phyloP scores from a whole-genome alignment of 352 stramenopile genomes.

The Peronospora destructor region DNA sequence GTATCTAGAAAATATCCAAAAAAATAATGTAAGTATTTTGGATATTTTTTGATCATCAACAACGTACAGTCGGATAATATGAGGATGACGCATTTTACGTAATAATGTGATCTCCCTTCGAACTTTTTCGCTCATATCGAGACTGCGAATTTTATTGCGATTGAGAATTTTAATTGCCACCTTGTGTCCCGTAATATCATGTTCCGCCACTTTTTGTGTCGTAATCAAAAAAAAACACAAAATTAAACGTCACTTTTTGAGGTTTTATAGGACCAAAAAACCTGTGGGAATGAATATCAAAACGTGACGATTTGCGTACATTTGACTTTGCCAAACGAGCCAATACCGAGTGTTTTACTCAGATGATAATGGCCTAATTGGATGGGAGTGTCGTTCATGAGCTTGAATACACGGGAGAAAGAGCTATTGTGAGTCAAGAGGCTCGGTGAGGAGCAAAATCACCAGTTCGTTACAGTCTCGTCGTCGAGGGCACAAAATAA shows the following conservation, averaged over 20 bases:
- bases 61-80: conserved; percentile 98
- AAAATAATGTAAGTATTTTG: not conserved
- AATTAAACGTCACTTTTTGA: too few species aligned
- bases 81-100: conserved; percentile 96
- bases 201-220: conserved; percentile 86
- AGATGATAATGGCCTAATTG: conserved; percentile 97
- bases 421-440: too few species aligned
- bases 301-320: conserved; percentile 40
- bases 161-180: conserved; percentile 99
- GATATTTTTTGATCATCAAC: not conserved
- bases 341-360: conserved; percentile 98
- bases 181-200: conserved; percentile 97
- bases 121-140: conserved; percentile 99
- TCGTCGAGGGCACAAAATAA: too few species aligned
- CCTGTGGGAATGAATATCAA: not conserved
- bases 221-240: not conserved
- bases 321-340: conserved; percentile 98
- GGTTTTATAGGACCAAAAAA: not conserved
- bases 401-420: not conserved
- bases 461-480: too few species aligned
- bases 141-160: conserved; percentile 96
- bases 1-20: conserved; percentile 49
- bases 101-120: conserved; percentile 99
- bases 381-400: conserved; percentile 86
- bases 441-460: too few species aligned